Base-by-base conservation (phyloP, 805 yeast species). In the Suhomyces pyralidae region DNA sequence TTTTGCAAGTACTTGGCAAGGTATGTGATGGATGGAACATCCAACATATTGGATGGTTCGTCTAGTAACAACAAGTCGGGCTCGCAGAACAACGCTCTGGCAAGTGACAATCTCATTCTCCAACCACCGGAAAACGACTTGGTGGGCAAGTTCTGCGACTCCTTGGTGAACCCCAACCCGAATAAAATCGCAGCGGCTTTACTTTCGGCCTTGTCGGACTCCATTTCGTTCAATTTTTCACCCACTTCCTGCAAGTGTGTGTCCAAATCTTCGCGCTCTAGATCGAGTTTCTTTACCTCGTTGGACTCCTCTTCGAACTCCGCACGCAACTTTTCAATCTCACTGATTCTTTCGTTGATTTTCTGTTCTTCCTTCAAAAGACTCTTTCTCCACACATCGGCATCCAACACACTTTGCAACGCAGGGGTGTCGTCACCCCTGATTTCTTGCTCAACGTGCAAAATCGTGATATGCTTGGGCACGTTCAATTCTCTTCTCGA, bases 31-130 rank as follows among this genome's bases (percentile, higher is more conserved):
- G 98, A 92, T 26, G 99, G 99, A 70, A 94, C 97, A 83, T 94
- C 99, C 96, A 94, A 88, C 97, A 92, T 94, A 86, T 94, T 94
- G 56, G 98, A 92, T 64, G 99, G 99, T 81, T 94, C 99, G 82
- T 94, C 99, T 58, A 94, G 81, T 66, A 94, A 77, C 59, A 94
- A 78, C 58, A 94, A 78, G 70, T 94, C 99, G 0, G 99, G 99
- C 67, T 90, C 86, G 81, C 97, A 93, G 80, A 94, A 94, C 67
- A 94, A 80, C 0, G 99, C 99, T 74, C 99, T 84, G 3, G 99
- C 99, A 55, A 94, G 80, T n/a, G 97, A 89, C 58, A 94, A 81
- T 78, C 99, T 88, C 99, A 94, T 94, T 81, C 99, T 87, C 99
- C 99, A 94, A 84, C 99, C 99, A 82, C 99, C 99, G 50, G 97